Evolutionary conservation across 371 early-diverging fungal species (phyloP).

Genomic region (Batkoa obscura): DNA sequence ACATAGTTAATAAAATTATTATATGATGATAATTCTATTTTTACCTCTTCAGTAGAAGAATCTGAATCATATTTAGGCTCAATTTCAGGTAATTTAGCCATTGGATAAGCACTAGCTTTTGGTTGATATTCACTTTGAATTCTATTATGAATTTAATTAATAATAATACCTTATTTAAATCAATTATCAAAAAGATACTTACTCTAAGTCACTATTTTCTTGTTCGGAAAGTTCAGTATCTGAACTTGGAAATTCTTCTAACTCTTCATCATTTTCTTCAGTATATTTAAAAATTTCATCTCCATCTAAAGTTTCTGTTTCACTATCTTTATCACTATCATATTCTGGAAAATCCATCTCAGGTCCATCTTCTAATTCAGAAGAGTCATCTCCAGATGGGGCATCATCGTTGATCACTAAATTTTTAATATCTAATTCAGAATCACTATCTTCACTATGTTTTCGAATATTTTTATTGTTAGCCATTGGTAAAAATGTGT

Average conservation of each 20-base stretch:
- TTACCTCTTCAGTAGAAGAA: constrained; percentile 70
- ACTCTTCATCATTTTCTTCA: not conserved
- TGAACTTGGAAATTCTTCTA: not conserved
- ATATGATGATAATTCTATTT: not conserved
- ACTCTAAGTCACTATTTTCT: not conserved
- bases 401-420: not conserved
- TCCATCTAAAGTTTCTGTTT: not conserved
- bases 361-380: not conserved
- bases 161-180: not conserved
- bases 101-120: not conserved
- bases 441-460: no score
- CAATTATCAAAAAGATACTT: not conserved
- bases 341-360: not conserved
- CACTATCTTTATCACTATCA: not conserved
- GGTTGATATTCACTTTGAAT: no score
- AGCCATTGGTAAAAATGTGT: no score
- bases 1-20: not conserved
- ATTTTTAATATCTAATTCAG: no score
- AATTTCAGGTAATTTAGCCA: constrained; percentile 40
- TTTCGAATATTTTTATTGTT: no score
- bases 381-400: not conserved
- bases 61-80: constrained; percentile 81
- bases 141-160: no score
- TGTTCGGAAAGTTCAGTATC: constrained; percentile 1
- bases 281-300: not conserved